Conservation (phyloP, 2,329 filamentous ascomycete species). For the Neoscytalidium dimidiatum region DNA sequence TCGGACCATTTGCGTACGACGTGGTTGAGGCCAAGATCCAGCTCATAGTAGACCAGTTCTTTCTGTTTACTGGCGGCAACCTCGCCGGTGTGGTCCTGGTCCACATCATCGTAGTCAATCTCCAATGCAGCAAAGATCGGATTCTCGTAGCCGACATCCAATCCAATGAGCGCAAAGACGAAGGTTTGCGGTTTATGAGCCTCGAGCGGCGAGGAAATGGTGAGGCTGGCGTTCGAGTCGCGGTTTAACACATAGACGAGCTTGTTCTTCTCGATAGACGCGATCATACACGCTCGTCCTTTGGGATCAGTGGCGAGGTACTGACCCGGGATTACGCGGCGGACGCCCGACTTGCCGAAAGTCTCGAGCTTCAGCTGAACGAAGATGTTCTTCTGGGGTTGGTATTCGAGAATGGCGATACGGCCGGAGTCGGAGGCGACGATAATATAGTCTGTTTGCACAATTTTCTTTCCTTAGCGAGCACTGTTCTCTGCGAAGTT, state of each 20-base stretch:
- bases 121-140: slow-evolving; percentile 95
- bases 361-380: slow-evolving; percentile 92
- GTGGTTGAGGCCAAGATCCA: slow-evolving; percentile 94
- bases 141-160: slow-evolving; percentile 97
- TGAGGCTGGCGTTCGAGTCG: slow-evolving; percentile 89
- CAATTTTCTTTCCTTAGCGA: no score
- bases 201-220: slow-evolving; percentile 95
- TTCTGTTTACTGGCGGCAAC: slow-evolving; percentile 84
- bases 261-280: slow-evolving; percentile 97
- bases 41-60: slow-evolving; percentile 92
- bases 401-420: slow-evolving; percentile 90
- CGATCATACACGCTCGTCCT: slow-evolving; percentile 90
- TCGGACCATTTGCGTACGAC: slow-evolving; percentile 97
- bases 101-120: slow-evolving; percentile 86
- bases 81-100: slow-evolving; percentile 85
- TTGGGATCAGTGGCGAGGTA: slow-evolving; percentile 96
- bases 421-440: slow-evolving; percentile 94
- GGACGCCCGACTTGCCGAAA: slow-evolving; percentile 94
- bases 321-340: slow-evolving; percentile 91
- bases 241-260: slow-evolving; percentile 98
- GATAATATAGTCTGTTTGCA: slow-evolving; percentile 81
- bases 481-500: slow-evolving; percentile 27
- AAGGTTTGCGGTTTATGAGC: slow-evolving; percentile 91
- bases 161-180: slow-evolving; percentile 81
- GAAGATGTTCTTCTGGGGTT: slow-evolving; percentile 83